Evolutionary conservation across 495 filamentous ascomycete genomes (phyloP).

Genomic region (Penicillium paradoxum): DNA sequence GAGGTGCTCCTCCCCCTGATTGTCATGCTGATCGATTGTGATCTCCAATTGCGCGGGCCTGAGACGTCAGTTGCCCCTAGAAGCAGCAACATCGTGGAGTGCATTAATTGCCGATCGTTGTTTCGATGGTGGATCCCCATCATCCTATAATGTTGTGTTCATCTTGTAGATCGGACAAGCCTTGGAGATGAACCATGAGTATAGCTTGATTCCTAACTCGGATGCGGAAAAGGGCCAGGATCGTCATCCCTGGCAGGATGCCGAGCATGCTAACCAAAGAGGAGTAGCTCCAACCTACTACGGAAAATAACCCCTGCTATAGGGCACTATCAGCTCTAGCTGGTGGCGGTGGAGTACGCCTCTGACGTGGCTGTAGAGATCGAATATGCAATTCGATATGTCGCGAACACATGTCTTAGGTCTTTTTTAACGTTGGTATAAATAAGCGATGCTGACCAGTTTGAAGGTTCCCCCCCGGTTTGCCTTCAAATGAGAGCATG

Average conservation of each 20-base stretch:
- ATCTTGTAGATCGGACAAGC: background rate
- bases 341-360: conserved; percentile 18
- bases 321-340: conserved; percentile 6
- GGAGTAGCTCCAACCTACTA: background rate
- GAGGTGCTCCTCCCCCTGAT: conserved; percentile 9
- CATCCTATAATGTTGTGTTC: background rate
- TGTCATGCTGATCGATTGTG: conserved; percentile 17
- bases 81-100: conserved; percentile 5
- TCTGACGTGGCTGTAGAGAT: conserved; percentile 19
- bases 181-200: background rate
- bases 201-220: background rate
- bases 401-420: conserved; percentile 17
- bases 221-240: background rate
- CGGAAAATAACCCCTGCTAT: background rate
- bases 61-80: conserved; percentile 13
- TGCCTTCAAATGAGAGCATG: background rate
- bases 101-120: conserved; percentile 12
- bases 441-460: background rate
- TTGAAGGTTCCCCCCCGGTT: background rate
- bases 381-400: conserved; percentile 14
- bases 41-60: conserved; percentile 14
- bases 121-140: conserved; percentile 5
- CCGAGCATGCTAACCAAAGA: background rate
- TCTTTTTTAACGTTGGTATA: background rate
- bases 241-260: background rate